Evolutionary conservation across 2,329 filamentous ascomycete species (phyloP).

Genomic region (Cladosporium sp.): DNA sequence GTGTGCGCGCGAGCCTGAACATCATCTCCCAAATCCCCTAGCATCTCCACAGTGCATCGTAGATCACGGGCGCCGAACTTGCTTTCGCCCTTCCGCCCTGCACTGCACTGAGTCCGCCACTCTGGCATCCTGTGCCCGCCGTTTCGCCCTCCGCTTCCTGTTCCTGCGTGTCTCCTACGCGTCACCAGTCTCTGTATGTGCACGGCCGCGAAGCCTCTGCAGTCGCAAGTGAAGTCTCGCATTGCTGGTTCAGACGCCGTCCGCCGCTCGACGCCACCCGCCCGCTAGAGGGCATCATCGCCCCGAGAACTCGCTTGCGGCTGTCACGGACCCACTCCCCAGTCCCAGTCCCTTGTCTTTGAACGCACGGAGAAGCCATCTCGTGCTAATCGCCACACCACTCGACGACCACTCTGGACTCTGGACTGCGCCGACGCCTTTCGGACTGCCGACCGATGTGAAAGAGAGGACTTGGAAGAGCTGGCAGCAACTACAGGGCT

Average conservation of each 20-base stretch:
- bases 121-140: not conserved
- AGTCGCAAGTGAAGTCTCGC: not conserved
- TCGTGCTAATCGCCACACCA: not conserved
- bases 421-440: not conserved
- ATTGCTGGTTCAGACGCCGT: not conserved
- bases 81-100: not conserved
- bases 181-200: not conserved
- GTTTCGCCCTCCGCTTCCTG: not conserved
- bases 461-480: not conserved
- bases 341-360: slow-evolving; percentile 3
- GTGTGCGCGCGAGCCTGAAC: not conserved
- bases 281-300: not conserved
- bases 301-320: not conserved
- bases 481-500: slow-evolving; percentile 15
- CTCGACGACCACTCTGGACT: not conserved
- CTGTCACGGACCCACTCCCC: slow-evolving; percentile 4
- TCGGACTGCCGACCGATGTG: not conserved
- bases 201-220: not conserved
- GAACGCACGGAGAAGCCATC: not conserved
- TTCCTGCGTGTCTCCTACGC: not conserved
- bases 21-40: not conserved
- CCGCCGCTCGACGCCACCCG: not conserved
- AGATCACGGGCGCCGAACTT: not conserved
- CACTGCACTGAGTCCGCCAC: not conserved
- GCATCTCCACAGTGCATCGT: not conserved